Conservation (phyloP, 441 rosid species). For the Raphanus hybrid region DNA sequence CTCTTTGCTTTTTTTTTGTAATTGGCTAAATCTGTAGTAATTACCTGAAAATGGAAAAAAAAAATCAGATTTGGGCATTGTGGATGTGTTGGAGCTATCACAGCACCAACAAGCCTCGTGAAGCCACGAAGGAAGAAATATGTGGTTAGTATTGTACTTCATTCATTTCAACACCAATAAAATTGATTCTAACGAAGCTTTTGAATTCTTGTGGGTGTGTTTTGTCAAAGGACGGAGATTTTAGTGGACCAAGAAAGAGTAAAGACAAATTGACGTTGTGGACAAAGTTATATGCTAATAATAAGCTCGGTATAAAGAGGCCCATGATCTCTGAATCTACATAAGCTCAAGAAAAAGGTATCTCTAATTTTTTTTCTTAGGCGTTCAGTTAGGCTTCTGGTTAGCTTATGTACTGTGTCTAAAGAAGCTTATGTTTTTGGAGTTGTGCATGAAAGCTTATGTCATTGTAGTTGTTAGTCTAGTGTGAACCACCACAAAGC, state of each 20-base stretch:
- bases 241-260: constrained; percentile 27
- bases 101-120: constrained; percentile 37
- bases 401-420: neutral
- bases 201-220: neutral
- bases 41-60: too few relatives aligned
- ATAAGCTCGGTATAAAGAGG: constrained; percentile 36
- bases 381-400: neutral
- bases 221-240: constrained; percentile 15
- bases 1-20: too few relatives aligned
- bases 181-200: too few relatives aligned
- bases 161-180: neutral
- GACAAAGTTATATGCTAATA: constrained; percentile 48
- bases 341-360: constrained; percentile 43
- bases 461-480: constrained; percentile 8
- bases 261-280: constrained; percentile 33
- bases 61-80: constrained; percentile 41
- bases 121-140: constrained; percentile 41
- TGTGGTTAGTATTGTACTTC: constrained; percentile 24
- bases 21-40: too few relatives aligned
- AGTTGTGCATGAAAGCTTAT: neutral
- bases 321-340: constrained; percentile 49
- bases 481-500: constrained; percentile 1
- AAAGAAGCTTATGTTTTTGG: neutral
- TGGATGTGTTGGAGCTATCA: constrained; percentile 42
- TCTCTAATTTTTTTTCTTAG: neutral